Base-by-base conservation (phyloP, 768 basidiomycete species). In the Boletus pseudopeckii region DNA sequence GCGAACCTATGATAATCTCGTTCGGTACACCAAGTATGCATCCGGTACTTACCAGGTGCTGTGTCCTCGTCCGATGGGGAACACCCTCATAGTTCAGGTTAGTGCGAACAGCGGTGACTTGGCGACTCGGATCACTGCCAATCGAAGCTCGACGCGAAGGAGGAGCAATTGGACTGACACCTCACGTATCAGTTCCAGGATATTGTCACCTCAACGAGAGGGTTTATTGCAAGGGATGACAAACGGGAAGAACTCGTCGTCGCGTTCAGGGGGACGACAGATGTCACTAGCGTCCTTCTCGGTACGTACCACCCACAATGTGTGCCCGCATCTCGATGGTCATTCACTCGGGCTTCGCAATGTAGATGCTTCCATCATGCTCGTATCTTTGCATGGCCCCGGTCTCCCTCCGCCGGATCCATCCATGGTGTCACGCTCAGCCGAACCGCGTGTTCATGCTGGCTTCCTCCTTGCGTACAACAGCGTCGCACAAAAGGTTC, bases 41-140 rank as follows among this genome's bases (percentile, higher is more conserved):
- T 81, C 79, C 7, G 77, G 78, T 2, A 73, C 73, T 17, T 80
- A 81, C 56, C 78, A 77, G 48, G 48, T 66, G 24, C 34, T 78
- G 7, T 81, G 80, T 52, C 77, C 75, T 5, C 65, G 67, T 10
- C 81, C 81, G n/a, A 63, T 80, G 54, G 80, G 81, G 3, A 78
- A 74, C 36, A 69, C 56, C 7, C 71, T 81, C 37, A 55, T 82
- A 28, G 38, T 55, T n/a, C 59, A 71, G 63, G 80, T 80, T 34
- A 49, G 74, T 63, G 30, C 20, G 7, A 46, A 18, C n/a, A n/a
- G 14, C 18, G 9, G 30, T 13, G 24, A 34, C 8, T 48, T 3
- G 37, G 11, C 6, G 17, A 7, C 10, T 3, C 42, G 7, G 22
- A 32, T 33, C 36, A 17, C n/a, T 30, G 20, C 22, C 36, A 15